Percentiles rank a stretch among this genome's conserved stretches.
Conservation (phyloP, 352 stramenopile genomes). For the Globisporangium barbulae region DNA sequence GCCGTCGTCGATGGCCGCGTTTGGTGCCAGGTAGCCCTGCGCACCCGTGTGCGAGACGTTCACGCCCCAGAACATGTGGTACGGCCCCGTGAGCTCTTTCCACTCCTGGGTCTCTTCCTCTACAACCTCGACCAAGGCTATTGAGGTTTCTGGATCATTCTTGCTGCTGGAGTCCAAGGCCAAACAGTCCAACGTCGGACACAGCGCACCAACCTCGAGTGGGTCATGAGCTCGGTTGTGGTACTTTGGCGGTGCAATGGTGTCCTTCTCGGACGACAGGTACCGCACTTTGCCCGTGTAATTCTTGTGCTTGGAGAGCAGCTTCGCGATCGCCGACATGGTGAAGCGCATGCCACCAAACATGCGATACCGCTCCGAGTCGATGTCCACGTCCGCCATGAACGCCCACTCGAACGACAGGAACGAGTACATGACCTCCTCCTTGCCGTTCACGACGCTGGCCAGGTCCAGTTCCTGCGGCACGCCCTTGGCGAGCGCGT, state of each 20-base stretch:
- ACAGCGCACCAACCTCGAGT: conserved; percentile 8
- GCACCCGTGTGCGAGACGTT: conserved; percentile 50
- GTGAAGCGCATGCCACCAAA: conserved; percentile 60
- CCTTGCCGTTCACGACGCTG: conserved; percentile 40
- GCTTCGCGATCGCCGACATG: conserved; percentile 37
- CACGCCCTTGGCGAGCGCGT: conserved; percentile 59
- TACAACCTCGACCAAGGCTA: neutral
- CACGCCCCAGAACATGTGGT: conserved; percentile 62
- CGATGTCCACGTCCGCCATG: conserved; percentile 73
- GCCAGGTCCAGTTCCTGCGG: conserved; percentile 59
- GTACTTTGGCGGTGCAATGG: conserved; percentile 29
- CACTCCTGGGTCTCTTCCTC: conserved; percentile 18
- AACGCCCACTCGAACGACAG: conserved; percentile 84
- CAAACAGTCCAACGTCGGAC: conserved; percentile 25
- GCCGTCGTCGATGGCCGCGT: conserved; percentile 44
- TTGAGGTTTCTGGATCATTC: conserved; percentile 1
- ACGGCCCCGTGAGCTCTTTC: conserved; percentile 41
- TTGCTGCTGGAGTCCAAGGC: conserved; percentile 8
- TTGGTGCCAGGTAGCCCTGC: conserved; percentile 43
- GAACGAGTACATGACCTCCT: conserved; percentile 70
- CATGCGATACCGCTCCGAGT: conserved; percentile 56
- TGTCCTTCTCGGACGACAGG: conserved; percentile 27
- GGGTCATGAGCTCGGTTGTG: conserved; percentile 23
- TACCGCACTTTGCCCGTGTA: conserved; percentile 42
- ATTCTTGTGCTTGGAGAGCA: conserved; percentile 34